A percentile compares a stretch with the other conserved stretches of the same genome.
phyloP scores from a whole-genome alignment of 495 filamentous ascomycete genomes.

The Pyrenula aspistea region DNA sequence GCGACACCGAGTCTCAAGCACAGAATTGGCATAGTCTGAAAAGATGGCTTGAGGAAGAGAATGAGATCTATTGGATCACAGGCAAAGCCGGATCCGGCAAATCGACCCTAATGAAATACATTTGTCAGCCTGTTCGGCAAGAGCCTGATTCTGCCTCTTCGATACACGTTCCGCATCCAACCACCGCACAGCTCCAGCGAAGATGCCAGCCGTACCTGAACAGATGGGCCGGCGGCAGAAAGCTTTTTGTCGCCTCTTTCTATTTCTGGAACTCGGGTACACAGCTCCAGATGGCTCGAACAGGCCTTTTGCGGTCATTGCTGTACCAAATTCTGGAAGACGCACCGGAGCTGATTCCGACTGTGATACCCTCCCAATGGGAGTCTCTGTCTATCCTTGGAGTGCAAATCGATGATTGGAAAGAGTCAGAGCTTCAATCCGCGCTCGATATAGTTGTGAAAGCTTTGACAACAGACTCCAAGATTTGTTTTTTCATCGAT shows the following conservation, averaged over 20 bases:
- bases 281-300: slow-evolving; percentile 23
- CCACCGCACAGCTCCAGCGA: slow-evolving; percentile 2
- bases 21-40: slow-evolving; percentile 6
- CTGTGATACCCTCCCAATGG: slow-evolving; percentile 8
- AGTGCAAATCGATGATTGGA: slow-evolving; percentile 3
- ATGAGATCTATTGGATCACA: slow-evolving; percentile 20
- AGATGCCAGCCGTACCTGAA: slow-evolving; percentile 6
- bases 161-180: not conserved
- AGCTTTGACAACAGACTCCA: not conserved
- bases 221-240: slow-evolving; percentile 18
- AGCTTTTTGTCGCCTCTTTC: slow-evolving; percentile 22
- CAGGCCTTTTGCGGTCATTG: slow-evolving; percentile 29
- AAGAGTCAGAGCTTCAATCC: slow-evolving; percentile 5
- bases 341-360: slow-evolving; percentile 18
- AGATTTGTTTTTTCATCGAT: slow-evolving; percentile 37
- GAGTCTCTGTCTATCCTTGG: slow-evolving; percentile 1
- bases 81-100: slow-evolving; percentile 33
- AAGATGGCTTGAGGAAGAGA: slow-evolving; percentile 17
- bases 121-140: slow-evolving; percentile 3
- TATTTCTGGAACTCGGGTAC: slow-evolving; percentile 34
- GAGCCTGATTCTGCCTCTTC: not conserved
- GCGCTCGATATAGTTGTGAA: slow-evolving; percentile 1
- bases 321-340: slow-evolving; percentile 23
- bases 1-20: slow-evolving; percentile 2
- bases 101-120: slow-evolving; percentile 33